These are phyloP conservation scores for Suhomyces sp. DNA, from an alignment of 805 yeast species.

Conservation along the genomic window DNA sequence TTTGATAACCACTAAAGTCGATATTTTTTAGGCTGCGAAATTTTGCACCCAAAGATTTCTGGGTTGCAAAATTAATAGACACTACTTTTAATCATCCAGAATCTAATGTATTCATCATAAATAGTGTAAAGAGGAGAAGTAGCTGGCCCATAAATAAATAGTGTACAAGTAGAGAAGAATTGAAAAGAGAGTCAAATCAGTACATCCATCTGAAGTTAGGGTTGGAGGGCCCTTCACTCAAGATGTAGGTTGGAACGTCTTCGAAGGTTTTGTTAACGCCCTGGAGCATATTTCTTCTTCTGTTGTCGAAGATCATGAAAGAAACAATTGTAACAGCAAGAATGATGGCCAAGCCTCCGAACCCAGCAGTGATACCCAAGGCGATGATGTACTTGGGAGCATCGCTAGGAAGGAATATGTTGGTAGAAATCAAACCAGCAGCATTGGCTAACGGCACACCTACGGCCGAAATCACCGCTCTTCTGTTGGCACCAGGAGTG, in stretches of 20 bases:
- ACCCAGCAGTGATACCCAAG: conserved; percentile 29
- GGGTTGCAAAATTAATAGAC: neutral
- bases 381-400: conserved; percentile 33
- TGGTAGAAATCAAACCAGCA: conserved; percentile 31
- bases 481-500: conserved; percentile 44
- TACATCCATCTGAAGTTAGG: conserved; percentile 50
- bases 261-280: conserved; percentile 36
- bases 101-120: neutral
- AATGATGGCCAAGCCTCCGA: conserved; percentile 29
- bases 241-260: conserved; percentile 42
- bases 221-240: conserved; percentile 44
- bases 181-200: conserved; percentile 10
- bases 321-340: conserved; percentile 20
- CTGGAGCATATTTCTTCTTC: conserved; percentile 37
- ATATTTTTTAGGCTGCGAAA: neutral
- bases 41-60: neutral
- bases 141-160: neutral
- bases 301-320: conserved; percentile 44
- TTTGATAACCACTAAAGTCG: conserved; percentile 1
- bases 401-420: conserved; percentile 29
- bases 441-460: conserved; percentile 38
- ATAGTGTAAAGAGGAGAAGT: neutral
- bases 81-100: too few relatives aligned
- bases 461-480: conserved; percentile 46
- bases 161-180: neutral